Conservation (phyloP, 495 filamentous ascomycete genomes). For the Penicillium egyptiacum region DNA sequence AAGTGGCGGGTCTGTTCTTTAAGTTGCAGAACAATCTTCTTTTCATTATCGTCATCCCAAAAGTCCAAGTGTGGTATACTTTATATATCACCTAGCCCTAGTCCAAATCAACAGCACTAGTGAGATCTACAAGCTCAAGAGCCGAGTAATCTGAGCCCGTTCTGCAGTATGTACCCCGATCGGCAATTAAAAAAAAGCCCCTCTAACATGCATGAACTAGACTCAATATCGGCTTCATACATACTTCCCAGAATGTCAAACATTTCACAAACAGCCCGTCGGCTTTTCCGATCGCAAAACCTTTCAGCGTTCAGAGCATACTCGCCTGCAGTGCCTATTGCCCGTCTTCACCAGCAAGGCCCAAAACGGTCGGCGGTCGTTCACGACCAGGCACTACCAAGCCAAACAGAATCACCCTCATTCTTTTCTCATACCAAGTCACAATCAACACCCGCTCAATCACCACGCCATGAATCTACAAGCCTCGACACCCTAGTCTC, state of each 20-base stretch:
- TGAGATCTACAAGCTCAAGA: background rate
- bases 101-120: background rate
- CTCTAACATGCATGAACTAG: background rate
- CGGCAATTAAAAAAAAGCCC: background rate
- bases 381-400: conserved; percentile 30
- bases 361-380: conserved; percentile 30
- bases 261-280: conserved; percentile 11
- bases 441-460: background rate
- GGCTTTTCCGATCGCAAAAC: conserved; percentile 17
- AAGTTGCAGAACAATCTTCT: background rate
- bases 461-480: conserved; percentile 3
- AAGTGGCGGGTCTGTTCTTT: background rate
- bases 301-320: background rate
- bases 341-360: conserved; percentile 29
- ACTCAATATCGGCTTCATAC: background rate
- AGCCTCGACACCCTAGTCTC: conserved; percentile 64
- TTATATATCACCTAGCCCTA: background rate
- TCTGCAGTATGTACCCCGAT: background rate
- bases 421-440: conserved; percentile 19
- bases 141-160: background rate
- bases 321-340: conserved; percentile 5
- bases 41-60: background rate
- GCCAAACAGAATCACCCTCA: conserved; percentile 14
- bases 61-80: conserved; percentile 1
- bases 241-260: conserved; percentile 15